Base-by-base conservation (phyloP, 192 early-diverging fungal species). In the Entophlyctis luteolus region DNA sequence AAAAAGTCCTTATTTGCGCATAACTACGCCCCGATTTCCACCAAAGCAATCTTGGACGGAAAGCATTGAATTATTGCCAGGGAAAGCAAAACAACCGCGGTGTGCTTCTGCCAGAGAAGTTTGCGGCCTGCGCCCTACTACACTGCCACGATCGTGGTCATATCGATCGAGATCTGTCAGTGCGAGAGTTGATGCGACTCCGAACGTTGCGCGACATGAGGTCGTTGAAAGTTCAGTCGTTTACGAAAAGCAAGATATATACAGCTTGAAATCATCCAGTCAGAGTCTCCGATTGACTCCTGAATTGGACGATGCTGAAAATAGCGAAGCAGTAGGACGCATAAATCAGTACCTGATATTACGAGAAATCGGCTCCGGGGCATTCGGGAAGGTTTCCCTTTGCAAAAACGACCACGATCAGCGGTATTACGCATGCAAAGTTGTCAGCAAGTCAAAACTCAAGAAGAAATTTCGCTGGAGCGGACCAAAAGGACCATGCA, bases 291-390 rank as follows among this genome's bases (percentile, higher is more conserved):
- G n/a, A n/a, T n/a, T n/a, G n/a, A n/a, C n/a, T n/a, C n/a, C n/a
- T n/a, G n/a, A n/a, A n/a, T n/a, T n/a, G n/a, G n/a, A n/a, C n/a
- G 5, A 18, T 50, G 27, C 45, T 50, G 14, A 29, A 63, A 33
- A 49, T 12, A 42, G 50, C 31, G 79, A 79, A 47, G 48, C 68
- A n/a, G n/a, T 66, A 45, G 82, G 82, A 3, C 71, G 73, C 37
- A 74, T 87, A 27, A 87, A 87, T 70, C 85, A 87, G 63, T 87
- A 86, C 53, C 58, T 81, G 12, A 72, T 87, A 22, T 38, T 86
- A 20, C 31, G 70, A 5, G 74, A 81, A 23, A 82, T 87, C 46
- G 85, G 84, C 10, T 65, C 68, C 1, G 85, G 85, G 29, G 65
- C 79, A 22, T 87, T 72, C 59, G 85, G 85, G 6, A 36, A 70